phyloP scores from a whole-genome alignment of 805 yeast genomes.

The Yamadazyma kitorensis region DNA sequence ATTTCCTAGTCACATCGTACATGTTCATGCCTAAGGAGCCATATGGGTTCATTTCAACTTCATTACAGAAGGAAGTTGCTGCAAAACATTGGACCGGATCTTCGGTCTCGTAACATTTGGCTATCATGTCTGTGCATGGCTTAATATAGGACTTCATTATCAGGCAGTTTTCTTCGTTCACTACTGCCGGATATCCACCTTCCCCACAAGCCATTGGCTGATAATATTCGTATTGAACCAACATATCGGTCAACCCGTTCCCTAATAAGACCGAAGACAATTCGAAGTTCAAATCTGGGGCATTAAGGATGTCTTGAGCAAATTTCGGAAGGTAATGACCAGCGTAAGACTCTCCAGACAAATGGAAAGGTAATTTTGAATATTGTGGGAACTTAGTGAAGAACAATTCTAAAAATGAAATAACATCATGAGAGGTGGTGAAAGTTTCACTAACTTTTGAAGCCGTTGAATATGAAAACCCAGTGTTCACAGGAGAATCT shows the following conservation, averaged over 20 bases:
- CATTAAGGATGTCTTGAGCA: slow-evolving; percentile 35
- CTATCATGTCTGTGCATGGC: slow-evolving; percentile 1
- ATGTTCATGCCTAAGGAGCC: slow-evolving; percentile 2
- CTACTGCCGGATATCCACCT: slow-evolving; percentile 27
- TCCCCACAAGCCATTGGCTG: slow-evolving; percentile 85
- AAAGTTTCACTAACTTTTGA: slow-evolving; percentile 11
- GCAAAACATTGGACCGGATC: slow-evolving; percentile 4
- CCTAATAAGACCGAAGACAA: slow-evolving; percentile 80
- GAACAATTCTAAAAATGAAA: slow-evolving; percentile 27
- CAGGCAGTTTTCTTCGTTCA: slow-evolving; percentile 24
- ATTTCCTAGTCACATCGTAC: slow-evolving; percentile 10
- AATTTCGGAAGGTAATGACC: slow-evolving; percentile 45
- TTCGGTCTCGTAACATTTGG: slow-evolving; percentile 1
- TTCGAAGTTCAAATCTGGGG: slow-evolving; percentile 39
- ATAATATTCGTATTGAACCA: slow-evolving; percentile 67
- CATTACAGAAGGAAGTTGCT: slow-evolving; percentile 6
- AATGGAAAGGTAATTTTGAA: slow-evolving; percentile 22
- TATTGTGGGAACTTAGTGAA: slow-evolving; percentile 25
- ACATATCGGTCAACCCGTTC: slow-evolving; percentile 83
- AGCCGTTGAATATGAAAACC: slow-evolving; percentile 23
- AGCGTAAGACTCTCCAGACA: slow-evolving; percentile 40
- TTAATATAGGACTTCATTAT: slow-evolving; percentile 19
- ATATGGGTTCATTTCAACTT: slow-evolving; percentile 1
- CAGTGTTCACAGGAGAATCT: slow-evolving; percentile 27
- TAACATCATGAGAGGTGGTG: slow-evolving; percentile 16